Evolutionary conservation across 768 basidiomycete species (phyloP).

Genomic region (Lactarius sanguifluus): DNA sequence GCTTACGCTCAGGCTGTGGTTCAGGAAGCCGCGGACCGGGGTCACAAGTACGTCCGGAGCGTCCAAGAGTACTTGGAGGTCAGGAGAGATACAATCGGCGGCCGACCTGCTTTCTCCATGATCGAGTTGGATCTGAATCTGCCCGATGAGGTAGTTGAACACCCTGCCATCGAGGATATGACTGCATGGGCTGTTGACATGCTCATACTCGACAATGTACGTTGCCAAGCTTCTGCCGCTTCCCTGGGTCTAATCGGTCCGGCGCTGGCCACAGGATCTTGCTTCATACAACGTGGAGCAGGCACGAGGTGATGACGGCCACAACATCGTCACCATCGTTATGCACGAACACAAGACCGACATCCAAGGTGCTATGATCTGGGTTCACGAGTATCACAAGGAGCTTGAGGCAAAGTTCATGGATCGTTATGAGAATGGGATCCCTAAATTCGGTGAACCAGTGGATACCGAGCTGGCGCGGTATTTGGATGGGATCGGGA

Average conservation of each 20-base stretch:
- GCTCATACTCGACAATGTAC: slow-evolving; percentile 2
- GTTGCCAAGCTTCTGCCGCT: background rate
- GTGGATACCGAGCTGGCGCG: slow-evolving; percentile 38
- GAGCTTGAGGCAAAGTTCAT: slow-evolving; percentile 35
- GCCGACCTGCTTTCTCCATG: background rate
- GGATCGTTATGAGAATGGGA: slow-evolving; percentile 28
- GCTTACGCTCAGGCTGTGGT: background rate
- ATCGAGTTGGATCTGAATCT: slow-evolving; percentile 5
- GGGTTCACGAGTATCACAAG: slow-evolving; percentile 34
- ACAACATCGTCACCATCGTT: slow-evolving; percentile 43
- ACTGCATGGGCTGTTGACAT: background rate
- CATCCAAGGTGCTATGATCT: slow-evolving; percentile 37
- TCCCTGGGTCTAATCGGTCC: background rate
- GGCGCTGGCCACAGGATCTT: slow-evolving; percentile 30
- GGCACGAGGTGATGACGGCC: slow-evolving; percentile 37
- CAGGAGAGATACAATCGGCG: background rate
- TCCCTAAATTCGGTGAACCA: slow-evolving; percentile 39
- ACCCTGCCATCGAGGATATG: slow-evolving; percentile 8
- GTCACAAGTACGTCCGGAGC: background rate
- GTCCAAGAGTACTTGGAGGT: slow-evolving; percentile 10
- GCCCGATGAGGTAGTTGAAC: background rate
- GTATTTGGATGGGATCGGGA: slow-evolving; percentile 43
- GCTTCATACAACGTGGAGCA: slow-evolving; percentile 36
- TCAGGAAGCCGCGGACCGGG: background rate
- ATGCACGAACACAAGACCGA: slow-evolving; percentile 40